Evolutionary conservation across 805 yeast species (phyloP).

Genomic region (Brettanomyces anomalus): DNA sequence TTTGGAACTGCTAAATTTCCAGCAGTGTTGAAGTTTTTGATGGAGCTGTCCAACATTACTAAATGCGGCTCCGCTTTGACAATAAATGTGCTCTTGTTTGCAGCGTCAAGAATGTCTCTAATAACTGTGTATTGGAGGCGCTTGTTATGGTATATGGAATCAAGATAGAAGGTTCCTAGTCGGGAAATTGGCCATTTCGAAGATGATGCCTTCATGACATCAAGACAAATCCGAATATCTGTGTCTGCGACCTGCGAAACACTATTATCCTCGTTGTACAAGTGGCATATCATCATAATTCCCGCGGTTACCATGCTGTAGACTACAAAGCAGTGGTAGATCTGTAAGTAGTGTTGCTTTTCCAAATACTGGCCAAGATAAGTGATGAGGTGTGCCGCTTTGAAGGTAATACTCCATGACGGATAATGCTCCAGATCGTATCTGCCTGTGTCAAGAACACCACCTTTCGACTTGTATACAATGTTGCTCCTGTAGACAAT

Average conservation of each 20-base stretch:
- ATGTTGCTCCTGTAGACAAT: slow-evolving; percentile 64
- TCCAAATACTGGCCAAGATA: slow-evolving; percentile 49
- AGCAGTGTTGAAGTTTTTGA: not conserved
- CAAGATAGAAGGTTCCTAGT: slow-evolving; percentile 43
- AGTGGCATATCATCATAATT: slow-evolving; percentile 65
- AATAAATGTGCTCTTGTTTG: not conserved
- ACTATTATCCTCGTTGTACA: slow-evolving; percentile 22
- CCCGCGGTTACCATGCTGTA: slow-evolving; percentile 58
- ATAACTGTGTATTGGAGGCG: slow-evolving; percentile 17
- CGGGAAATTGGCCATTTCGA: slow-evolving; percentile 45
- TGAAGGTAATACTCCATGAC: slow-evolving; percentile 74
- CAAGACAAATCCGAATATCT: slow-evolving; percentile 15
- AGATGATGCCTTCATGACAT: slow-evolving; percentile 31
- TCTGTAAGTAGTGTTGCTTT: slow-evolving; percentile 46
- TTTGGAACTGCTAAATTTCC: not conserved
- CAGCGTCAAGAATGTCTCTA: slow-evolving; percentile 11
- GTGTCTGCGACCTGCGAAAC: slow-evolving; percentile 18
- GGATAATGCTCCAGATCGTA: slow-evolving; percentile 42
- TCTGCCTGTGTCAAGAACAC: slow-evolving; percentile 36
- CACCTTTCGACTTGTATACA: slow-evolving; percentile 24
- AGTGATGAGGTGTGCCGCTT: slow-evolving; percentile 70
- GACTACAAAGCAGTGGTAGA: slow-evolving; percentile 10
- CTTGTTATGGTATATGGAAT: slow-evolving; percentile 30
- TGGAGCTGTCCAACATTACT: not conserved
- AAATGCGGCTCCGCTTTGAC: not conserved